Evolutionary conservation across 768 basidiomycete species (phyloP), one percentile per base, ranked within the genome.

Genomic region (Kwoniella bestiolae): DNA sequence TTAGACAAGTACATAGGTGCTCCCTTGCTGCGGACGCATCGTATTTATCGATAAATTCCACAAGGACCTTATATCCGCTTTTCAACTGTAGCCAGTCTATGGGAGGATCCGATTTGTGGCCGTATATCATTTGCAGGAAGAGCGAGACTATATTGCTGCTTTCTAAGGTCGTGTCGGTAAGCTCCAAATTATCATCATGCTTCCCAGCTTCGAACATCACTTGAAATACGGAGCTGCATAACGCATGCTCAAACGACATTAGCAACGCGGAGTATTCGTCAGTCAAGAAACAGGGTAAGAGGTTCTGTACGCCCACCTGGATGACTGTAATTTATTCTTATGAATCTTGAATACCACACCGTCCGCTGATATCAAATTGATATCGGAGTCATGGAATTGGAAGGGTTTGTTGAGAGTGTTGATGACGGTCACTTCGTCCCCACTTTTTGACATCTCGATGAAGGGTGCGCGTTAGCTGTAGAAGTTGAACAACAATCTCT

Each of bases 301-400:
- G n/a, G n/a, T n/a, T n/a, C n/a, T n/a, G n/a, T n/a, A n/a, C n/a
- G n/a, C n/a, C n/a, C n/a, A n/a, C 60, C 60, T 62, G 5, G 52
- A 32, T 3, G 51, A 49, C 34, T 35, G 35, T 7, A 55, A 51
- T 2, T 62, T 50, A 26, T 52, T 56, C 14, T 52, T 61, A 28
- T 67, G 59, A 9, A 67, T 51, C n/a, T 46, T 62, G 55, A 62
- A 67, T 3, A 32, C 16, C 5, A 56, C 18, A 23, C 31, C 53
- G 32, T 67, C 65, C 18, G 44, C 49, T 3, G 59, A 46, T 26
- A 67, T 23, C 12, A 67, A 53, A 7, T 21, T 35, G 3, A 62
- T 25, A 18, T 67, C 65, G 1, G 51, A 32, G 18, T 53, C 56
- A 16, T 14, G n/a, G 5, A 25, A 31, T 11, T 62, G 60, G 41